Evolutionary conservation across 306 rosid species (phyloP).

Genomic region (cucumber (Cucumis sativus)): Cucumber_9930_V3 NC_026661.2:20266001-20266500

Average conservation of each 20-base stretch:
- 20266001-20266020: background rate
- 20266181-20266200: background rate
- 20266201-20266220: background rate
- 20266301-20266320: constrained; percentile 21
- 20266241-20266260: background rate
- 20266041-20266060: background rate
- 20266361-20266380: constrained; percentile 10
- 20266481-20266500: constrained; percentile 53
- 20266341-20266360: background rate
- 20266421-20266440: constrained; percentile 25
- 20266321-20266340: constrained; percentile 12
- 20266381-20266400: constrained; percentile 16
- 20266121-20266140: constrained; percentile 14
- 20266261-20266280: constrained; percentile 14
- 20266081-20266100: constrained; percentile 18
- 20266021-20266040: background rate
- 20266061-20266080: constrained; percentile 10
- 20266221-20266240: constrained; percentile 7
- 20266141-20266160: background rate
- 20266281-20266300: constrained; percentile 17
- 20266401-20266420: constrained; percentile 16
- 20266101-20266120: constrained; percentile 18
- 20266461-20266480: constrained; percentile 62
- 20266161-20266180: background rate
- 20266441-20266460: constrained; percentile 63